Conservation (phyloP, 225 moss, liverwort and hornwort genomes). For the Neckera pumila region DNA sequence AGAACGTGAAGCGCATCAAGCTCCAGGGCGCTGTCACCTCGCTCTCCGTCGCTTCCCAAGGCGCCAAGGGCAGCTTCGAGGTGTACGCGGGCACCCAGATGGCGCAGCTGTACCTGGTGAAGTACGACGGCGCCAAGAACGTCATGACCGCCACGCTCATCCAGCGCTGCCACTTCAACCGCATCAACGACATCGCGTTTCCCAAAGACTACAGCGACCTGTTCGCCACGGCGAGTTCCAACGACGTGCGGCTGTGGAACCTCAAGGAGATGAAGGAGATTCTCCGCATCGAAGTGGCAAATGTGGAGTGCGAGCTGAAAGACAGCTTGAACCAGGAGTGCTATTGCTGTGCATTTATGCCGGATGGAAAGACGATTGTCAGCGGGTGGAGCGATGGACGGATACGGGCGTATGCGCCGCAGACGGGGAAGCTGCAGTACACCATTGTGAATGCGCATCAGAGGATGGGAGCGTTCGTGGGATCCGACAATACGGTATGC, state of each 20-base stretch:
- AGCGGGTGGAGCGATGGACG: slow-evolving; percentile 91
- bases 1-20: slow-evolving; percentile 39
- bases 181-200: slow-evolving; percentile 88
- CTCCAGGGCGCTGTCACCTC: slow-evolving; percentile 66
- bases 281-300: slow-evolving; percentile 73
- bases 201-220: slow-evolving; percentile 71
- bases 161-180: slow-evolving; percentile 84
- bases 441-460: slow-evolving; percentile 88
- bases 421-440: slow-evolving; percentile 74
- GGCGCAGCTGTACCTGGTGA: slow-evolving; percentile 71
- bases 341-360: slow-evolving; percentile 74
- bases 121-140: slow-evolving; percentile 75
- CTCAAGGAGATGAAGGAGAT: slow-evolving; percentile 67
- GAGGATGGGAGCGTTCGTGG: slow-evolving; percentile 60
- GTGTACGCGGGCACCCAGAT: slow-evolving; percentile 63
- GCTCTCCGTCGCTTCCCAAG: slow-evolving; percentile 42
- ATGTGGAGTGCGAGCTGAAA: slow-evolving; percentile 64
- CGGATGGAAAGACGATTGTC: slow-evolving; percentile 84
- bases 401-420: slow-evolving; percentile 85
- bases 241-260: slow-evolving; percentile 84
- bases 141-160: slow-evolving; percentile 49
- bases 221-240: slow-evolving; percentile 73
- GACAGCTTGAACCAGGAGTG: slow-evolving; percentile 85
- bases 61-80: slow-evolving; percentile 61
- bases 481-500: slow-evolving; percentile 32